Evolutionary conservation across 257 asterid genomes (phyloP).

Genomic region (Linderniella brevidens): DNA sequence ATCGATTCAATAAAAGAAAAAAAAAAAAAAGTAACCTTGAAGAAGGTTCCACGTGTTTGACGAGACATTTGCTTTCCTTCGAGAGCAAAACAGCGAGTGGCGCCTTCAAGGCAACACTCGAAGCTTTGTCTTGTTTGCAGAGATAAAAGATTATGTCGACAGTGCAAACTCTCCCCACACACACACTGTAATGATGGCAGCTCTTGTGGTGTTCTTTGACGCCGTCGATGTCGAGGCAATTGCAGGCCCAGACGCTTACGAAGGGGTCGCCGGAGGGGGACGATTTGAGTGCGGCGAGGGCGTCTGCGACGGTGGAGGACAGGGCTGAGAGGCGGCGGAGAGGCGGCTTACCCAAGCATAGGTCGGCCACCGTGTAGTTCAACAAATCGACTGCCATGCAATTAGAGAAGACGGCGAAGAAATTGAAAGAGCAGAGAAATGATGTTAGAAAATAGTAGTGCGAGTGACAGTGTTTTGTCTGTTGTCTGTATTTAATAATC

Average conservation of each 20-base stretch:
- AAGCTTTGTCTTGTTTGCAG: slow-evolving; percentile 30
- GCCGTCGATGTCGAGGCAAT: slow-evolving; percentile 15
- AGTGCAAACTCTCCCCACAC: too few species aligned
- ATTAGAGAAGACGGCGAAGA: background rate
- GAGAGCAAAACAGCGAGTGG: slow-evolving; percentile 16
- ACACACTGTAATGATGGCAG: too few species aligned
- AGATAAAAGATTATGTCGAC: slow-evolving; percentile 46
- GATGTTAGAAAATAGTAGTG: background rate
- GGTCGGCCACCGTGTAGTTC: slow-evolving; percentile 62
- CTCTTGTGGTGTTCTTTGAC: too few species aligned
- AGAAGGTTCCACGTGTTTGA: slow-evolving; percentile 53
- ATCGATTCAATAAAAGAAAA: too few species aligned
- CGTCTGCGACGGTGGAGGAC: slow-evolving; percentile 43
- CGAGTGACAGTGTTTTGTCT: too few species aligned
- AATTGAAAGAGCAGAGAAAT: background rate
- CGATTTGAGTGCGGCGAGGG: slow-evolving; percentile 38
- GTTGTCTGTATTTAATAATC: too few species aligned
- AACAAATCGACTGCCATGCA: slow-evolving; percentile 60
- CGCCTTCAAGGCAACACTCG: slow-evolving; percentile 35
- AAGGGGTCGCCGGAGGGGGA: slow-evolving; percentile 19
- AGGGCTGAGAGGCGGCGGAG: slow-evolving; percentile 35
- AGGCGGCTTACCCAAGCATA: slow-evolving; percentile 84
- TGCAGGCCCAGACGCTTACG: slow-evolving; percentile 67
- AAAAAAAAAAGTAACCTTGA: slow-evolving; percentile 27
- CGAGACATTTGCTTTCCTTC: too few species aligned